A percentile compares a stretch with the other conserved stretches of the same genome.
Evolutionary conservation across 495 filamentous ascomycete species (phyloP).

Genomic region (Pyrenopolyporus hunteri): DNA sequence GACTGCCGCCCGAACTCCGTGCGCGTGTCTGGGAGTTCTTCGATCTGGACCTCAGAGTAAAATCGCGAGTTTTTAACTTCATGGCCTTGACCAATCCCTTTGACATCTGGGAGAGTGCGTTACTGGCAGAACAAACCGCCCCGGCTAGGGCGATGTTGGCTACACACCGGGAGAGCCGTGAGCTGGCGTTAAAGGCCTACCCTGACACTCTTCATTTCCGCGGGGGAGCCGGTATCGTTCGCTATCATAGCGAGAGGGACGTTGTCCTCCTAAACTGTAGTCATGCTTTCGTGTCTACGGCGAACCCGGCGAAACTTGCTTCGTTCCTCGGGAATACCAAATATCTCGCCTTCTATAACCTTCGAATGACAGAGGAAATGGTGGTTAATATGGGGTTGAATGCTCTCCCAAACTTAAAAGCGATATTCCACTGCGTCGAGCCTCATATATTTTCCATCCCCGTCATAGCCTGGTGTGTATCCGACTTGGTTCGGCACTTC

Average conservation of each 20-base stretch:
- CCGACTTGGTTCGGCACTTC: conserved; percentile 28
- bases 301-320: neutral
- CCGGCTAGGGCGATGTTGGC: conserved; percentile 42
- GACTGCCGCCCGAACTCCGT: conserved; percentile 50
- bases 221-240: conserved; percentile 19
- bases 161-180: conserved; percentile 44
- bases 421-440: neutral
- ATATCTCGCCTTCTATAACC: neutral
- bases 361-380: neutral
- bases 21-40: conserved; percentile 49
- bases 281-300: neutral
- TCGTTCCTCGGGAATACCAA: neutral
- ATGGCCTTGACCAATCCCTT: neutral
- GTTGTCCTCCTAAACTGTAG: conserved; percentile 24
- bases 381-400: neutral
- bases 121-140: conserved; percentile 40
- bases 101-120: conserved; percentile 17
- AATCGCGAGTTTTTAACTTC: conserved; percentile 39
- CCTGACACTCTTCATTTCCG: conserved; percentile 42
- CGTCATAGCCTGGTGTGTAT: conserved; percentile 39
- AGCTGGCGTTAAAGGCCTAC: conserved; percentile 39
- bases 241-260: conserved; percentile 45
- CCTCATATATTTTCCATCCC: too few species aligned
- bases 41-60: conserved; percentile 43
- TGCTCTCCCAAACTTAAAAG: neutral